Evolutionary conservation across 805 yeast species (phyloP).

Genomic region (Pichia occidentalis): DNA sequence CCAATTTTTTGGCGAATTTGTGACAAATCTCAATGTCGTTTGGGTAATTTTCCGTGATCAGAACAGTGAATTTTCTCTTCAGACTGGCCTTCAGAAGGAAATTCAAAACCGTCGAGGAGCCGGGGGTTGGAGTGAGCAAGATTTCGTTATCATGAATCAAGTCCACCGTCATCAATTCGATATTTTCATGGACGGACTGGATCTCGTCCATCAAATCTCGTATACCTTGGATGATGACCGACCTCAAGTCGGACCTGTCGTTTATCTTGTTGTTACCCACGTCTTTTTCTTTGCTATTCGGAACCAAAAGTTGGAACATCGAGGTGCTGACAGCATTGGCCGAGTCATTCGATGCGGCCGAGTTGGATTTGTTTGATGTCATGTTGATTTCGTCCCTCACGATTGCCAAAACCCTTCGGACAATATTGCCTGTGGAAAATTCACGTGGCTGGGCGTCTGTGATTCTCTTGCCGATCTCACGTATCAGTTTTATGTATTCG

Average conservation of each 20-base stretch:
- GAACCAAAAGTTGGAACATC: conserved; percentile 75
- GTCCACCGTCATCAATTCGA: conserved; percentile 86
- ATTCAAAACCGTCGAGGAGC: conserved; percentile 79
- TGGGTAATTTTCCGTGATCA: conserved; percentile 89
- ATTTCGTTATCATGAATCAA: conserved; percentile 89
- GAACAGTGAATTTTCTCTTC: conserved; percentile 85
- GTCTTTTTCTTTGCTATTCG: conserved; percentile 15
- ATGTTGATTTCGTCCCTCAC: conserved; percentile 81
- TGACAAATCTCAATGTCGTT: conserved; percentile 77
- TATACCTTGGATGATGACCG: conserved; percentile 85
- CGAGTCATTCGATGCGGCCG: conserved; percentile 18
- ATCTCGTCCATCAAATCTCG: conserved; percentile 90
- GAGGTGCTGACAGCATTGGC: conserved; percentile 60
- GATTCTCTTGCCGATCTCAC: conserved; percentile 64
- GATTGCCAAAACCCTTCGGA: conserved; percentile 79
- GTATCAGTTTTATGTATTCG: conserved; percentile 64
- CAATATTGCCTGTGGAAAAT: conserved; percentile 82
- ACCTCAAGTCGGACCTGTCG: conserved; percentile 56
- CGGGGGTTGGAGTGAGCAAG: conserved; percentile 88
- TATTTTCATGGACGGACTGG: conserved; percentile 79
- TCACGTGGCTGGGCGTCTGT: conserved; percentile 84
- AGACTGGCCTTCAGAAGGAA: conserved; percentile 80
- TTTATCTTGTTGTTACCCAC: conserved; percentile 14
- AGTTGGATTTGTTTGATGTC: conserved; percentile 7
- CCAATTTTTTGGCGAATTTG: conserved; percentile 67